A percentile compares a stretch with the other conserved stretches of the same genome.
Evolutionary conservation across 2,329 filamentous ascomycete species (phyloP).

Genomic region (Paradendryphiella salina): DNA sequence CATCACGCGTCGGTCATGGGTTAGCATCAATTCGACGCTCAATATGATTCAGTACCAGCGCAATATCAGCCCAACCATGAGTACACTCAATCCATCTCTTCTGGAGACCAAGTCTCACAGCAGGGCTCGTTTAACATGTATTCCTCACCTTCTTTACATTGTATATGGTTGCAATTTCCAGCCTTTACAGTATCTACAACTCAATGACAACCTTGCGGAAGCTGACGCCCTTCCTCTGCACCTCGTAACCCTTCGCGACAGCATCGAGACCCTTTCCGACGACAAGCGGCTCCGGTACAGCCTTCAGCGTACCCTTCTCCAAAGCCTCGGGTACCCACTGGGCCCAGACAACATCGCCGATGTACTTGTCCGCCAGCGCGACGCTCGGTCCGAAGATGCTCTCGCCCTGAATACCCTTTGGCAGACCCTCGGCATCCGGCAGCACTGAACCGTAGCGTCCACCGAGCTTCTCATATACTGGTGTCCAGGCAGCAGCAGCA

Average conservation of each 20-base stretch:
- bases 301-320: slow-evolving; percentile 37
- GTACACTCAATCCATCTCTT: not conserved
- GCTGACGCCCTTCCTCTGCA: slow-evolving; percentile 39
- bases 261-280: slow-evolving; percentile 35
- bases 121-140: not conserved
- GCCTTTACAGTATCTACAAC: slow-evolving; percentile 8
- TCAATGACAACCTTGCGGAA: slow-evolving; percentile 43
- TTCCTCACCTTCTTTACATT: not conserved
- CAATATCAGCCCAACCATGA: not conserved
- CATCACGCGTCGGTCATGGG: too few relatives aligned
- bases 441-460: slow-evolving; percentile 36
- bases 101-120: too few relatives aligned
- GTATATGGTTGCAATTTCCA: not conserved
- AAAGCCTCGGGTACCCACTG: slow-evolving; percentile 40
- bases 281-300: slow-evolving; percentile 37
- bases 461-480: slow-evolving; percentile 36
- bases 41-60: too few relatives aligned
- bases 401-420: slow-evolving; percentile 33
- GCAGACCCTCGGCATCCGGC: slow-evolving; percentile 24
- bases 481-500: slow-evolving; percentile 29
- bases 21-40: too few relatives aligned
- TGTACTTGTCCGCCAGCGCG: slow-evolving; percentile 26
- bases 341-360: slow-evolving; percentile 42
- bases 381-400: slow-evolving; percentile 30
- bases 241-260: slow-evolving; percentile 34